Evolutionary conservation across 2,329 filamentous ascomycete species (phyloP).

Genomic region (Alternaria triticina): DNA sequence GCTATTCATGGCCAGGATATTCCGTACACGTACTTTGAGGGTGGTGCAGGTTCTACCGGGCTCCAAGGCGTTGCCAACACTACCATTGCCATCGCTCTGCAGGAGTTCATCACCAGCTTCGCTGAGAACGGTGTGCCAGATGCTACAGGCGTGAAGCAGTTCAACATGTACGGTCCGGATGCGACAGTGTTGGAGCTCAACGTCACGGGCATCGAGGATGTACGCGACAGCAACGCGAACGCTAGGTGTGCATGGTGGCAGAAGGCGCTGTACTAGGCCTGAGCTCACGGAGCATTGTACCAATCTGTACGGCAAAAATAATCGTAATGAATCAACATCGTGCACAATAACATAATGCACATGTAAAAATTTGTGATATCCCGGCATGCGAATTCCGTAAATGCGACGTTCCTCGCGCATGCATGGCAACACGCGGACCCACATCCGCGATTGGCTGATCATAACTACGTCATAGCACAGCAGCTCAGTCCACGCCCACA

Average conservation of each 20-base stretch:
- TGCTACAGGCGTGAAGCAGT: conserved; percentile 49
- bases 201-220: conserved; percentile 49
- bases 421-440: conserved; percentile 2
- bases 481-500: conserved; percentile 8
- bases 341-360: not conserved
- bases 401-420: conserved; percentile 2
- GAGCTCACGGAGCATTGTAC: not conserved
- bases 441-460: conserved; percentile 16
- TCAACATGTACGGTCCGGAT: conserved; percentile 56
- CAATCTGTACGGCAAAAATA: not conserved
- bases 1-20: conserved; percentile 62
- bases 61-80: conserved; percentile 33
- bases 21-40: conserved; percentile 60
- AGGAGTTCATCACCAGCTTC: conserved; percentile 56
- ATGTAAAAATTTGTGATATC: conserved; percentile 1
- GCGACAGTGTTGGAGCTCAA: conserved; percentile 55
- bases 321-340: not conserved
- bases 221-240: conserved; percentile 56
- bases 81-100: conserved; percentile 52
- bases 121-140: conserved; percentile 49
- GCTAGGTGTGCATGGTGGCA: conserved; percentile 62
- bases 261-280: conserved; percentile 50
- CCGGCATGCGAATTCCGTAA: conserved; percentile 5
- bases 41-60: conserved; percentile 21
- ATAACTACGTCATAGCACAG: conserved; percentile 32